A percentile compares a stretch with the other conserved stretches of the same genome.
Conservation (phyloP, 1,139 yeast species). For the Ogataea hybrid region DNA sequence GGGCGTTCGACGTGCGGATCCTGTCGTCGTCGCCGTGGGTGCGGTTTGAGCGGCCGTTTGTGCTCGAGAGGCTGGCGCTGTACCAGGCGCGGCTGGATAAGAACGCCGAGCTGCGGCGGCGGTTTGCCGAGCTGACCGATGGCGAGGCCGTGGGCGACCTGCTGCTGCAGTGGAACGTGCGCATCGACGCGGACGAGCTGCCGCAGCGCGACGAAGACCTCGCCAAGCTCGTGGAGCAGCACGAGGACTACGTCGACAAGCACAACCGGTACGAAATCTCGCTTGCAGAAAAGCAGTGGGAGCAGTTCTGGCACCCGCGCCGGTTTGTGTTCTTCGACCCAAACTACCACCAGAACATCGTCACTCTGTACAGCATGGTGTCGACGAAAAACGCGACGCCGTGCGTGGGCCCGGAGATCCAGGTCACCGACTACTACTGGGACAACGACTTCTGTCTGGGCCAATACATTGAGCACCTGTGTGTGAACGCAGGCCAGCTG, state of each 20-base stretch:
- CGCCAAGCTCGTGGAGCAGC: slow-evolving; percentile 40
- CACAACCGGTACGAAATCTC: slow-evolving; percentile 28
- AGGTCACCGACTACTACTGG: slow-evolving; percentile 83
- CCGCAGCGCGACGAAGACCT: slow-evolving; percentile 24
- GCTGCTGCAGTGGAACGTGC: slow-evolving; percentile 18
- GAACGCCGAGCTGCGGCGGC: slow-evolving; percentile 26
- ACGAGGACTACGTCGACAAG: slow-evolving; percentile 36
- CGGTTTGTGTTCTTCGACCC: slow-evolving; percentile 56
- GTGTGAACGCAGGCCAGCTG: slow-evolving; percentile 59
- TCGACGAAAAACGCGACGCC: slow-evolving; percentile 87
- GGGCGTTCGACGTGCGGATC: slow-evolving; percentile 37
- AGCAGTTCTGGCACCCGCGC: slow-evolving; percentile 44
- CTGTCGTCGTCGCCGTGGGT: slow-evolving; percentile 52
- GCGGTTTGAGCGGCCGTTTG: slow-evolving; percentile 42
- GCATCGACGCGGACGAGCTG: slow-evolving; percentile 26
- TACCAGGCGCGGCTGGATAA: slow-evolving; percentile 35
- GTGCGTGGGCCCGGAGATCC: slow-evolving; percentile 84
- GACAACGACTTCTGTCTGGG: slow-evolving; percentile 92
- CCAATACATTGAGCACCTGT: slow-evolving; percentile 77
- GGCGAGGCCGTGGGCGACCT: slow-evolving; percentile 6
- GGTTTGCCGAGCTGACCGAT: slow-evolving; percentile 25
- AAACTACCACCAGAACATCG: slow-evolving; percentile 72
- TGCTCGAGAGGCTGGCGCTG: slow-evolving; percentile 39
- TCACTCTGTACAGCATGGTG: slow-evolving; percentile 77
- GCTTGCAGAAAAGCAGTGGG: slow-evolving; percentile 56